Evolutionary conservation across 805 yeast genomes (phyloP), one percentile per base, ranked within the genome.

Genomic region (Ogataea corticis): DNA sequence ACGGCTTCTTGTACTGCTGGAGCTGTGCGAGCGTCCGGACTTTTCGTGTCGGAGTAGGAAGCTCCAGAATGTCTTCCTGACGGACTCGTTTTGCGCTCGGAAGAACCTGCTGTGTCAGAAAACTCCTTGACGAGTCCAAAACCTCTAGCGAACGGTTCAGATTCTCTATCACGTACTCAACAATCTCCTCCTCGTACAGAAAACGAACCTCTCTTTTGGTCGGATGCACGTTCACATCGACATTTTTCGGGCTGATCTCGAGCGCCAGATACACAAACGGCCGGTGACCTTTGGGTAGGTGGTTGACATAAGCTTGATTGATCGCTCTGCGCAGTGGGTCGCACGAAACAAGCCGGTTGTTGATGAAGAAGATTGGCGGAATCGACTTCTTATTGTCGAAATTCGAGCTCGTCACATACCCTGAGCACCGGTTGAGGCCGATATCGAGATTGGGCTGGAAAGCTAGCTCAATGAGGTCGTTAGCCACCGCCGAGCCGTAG

Each of bases 141-240:
- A 69, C 68, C 2, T 79, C 67, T 23, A 94, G 69, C 2, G 68
- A 60, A 3, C 63, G 68, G 44, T 80, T 83, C 1, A 90, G 59
- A 4, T 63, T 55, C 0, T 65, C 62, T 27, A 83, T 72, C 2
- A 91, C 71, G 29, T 59, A 55, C 32, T 83, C 89, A 10, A 87
- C 76, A 16, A 94, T 89, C 59, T 91, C 97, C 36, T 85, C 94
- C 56, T 94, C 97, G 61, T 81, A 66, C 29, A 94, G 67, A 60
- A 94, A 90, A 34, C 95, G 64, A 2, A 94, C 97, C 57, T 92
- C 97, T 47, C 92, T 75, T 56, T 94, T 94, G 0, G 98, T 92
- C 0, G 99, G 99, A 60, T 94, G 99, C 12, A 94, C 83, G 61
- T 94, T 94, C 13, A 94, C 98, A 62, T 94, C 99, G 7, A 94